phyloP scores from a whole-genome alignment of 176 grass and related monocot species.

The maize (Zea mays) region DNA sequence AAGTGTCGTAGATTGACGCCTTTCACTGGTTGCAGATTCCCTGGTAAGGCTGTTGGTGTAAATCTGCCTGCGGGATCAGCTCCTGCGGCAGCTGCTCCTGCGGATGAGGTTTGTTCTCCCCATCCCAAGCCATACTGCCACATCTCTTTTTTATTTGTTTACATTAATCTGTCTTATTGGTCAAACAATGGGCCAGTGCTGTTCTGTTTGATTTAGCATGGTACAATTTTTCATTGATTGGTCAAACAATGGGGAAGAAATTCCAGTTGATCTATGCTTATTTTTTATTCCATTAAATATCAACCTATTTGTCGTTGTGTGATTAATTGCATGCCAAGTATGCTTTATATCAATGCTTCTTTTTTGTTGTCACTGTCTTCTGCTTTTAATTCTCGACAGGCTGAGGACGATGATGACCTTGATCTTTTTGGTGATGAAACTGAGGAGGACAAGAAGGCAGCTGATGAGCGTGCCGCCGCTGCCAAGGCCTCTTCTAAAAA shows the following conservation, averaged over 20 bases:
- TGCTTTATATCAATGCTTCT: neutral
- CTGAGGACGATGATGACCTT: constrained; percentile 59
- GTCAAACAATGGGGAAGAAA: neutral
- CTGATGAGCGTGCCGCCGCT: constrained; percentile 52
- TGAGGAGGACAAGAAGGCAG: constrained; percentile 70
- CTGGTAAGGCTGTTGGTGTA: constrained; percentile 66
- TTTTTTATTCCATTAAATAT: neutral
- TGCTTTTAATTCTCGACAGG: constrained; percentile 7
- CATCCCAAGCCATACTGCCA: neutral
- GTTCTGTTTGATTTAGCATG: neutral
- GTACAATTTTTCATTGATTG: neutral
- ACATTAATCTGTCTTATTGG: neutral
- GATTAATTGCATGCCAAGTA: neutral
- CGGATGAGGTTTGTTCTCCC: constrained; percentile 47
- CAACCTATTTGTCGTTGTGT: neutral
- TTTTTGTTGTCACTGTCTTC: too few relatives aligned
- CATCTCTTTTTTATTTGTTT: neutral
- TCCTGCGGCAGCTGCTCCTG: constrained; percentile 47
- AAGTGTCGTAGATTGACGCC: neutral
- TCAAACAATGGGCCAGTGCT: neutral
- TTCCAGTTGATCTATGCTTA: neutral
- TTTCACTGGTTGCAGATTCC: constrained; percentile 55
- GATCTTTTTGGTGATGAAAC: constrained; percentile 78
- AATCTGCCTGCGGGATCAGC: constrained; percentile 45
- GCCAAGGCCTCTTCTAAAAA: constrained; percentile 72